Conservation (phyloP, 108 stramenopile genomes). For the Skeletonema potamos region DNA sequence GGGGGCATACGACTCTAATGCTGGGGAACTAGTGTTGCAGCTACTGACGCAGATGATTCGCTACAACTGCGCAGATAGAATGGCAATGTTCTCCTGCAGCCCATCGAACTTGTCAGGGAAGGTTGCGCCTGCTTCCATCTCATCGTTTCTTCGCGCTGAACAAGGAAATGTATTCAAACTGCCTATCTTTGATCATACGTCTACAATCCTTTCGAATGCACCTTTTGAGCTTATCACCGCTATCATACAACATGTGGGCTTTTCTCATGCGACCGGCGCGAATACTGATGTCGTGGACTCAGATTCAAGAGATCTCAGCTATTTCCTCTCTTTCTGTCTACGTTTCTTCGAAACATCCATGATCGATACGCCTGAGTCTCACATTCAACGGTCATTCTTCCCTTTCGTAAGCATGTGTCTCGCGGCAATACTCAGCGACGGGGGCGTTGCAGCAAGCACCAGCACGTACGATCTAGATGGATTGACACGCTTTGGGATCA, state of each 20-base stretch:
- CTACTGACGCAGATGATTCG: constrained; percentile 62
- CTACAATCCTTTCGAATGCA: constrained; percentile 34
- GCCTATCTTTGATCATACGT: constrained; percentile 51
- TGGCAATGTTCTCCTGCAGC: neutral
- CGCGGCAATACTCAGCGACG: constrained; percentile 32
- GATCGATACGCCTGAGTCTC: constrained; percentile 13
- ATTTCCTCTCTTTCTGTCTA: constrained; percentile 39
- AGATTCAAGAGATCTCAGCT: neutral
- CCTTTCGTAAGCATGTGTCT: constrained; percentile 38
- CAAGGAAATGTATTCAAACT: constrained; percentile 58
- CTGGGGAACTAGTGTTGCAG: constrained; percentile 66
- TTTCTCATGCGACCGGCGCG: constrained; percentile 7
- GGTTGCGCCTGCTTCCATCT: neutral
- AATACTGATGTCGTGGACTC: neutral
- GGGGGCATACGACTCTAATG: constrained; percentile 31
- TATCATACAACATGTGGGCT: constrained; percentile 13
- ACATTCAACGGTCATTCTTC: constrained; percentile 34
- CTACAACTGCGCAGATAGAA: constrained; percentile 51
- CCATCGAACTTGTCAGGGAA: neutral
- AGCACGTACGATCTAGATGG: constrained; percentile 43
- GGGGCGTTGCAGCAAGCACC: constrained; percentile 1
- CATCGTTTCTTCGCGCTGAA: constrained; percentile 49
- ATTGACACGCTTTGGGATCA: constrained; percentile 23
- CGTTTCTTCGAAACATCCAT: constrained; percentile 31
- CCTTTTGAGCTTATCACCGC: constrained; percentile 61